These are phyloP conservation scores for Isabelozyma heimii DNA, from an alignment of 805 yeast species.

Conservation along the genomic window DNA sequence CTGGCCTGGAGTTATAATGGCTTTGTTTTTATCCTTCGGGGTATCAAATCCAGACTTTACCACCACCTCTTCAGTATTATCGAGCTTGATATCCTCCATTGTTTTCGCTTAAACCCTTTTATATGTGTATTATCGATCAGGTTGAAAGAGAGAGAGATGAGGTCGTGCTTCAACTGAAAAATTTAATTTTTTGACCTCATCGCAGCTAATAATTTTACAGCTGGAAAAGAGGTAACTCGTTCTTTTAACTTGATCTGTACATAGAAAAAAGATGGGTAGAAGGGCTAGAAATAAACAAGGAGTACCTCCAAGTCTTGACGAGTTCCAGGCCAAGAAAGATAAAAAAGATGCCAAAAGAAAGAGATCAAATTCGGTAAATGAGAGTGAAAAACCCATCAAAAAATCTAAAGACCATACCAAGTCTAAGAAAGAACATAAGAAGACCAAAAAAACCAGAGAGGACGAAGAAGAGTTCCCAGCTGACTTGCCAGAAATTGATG, in stretches of 20 bases:
- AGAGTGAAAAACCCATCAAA: slow-evolving; percentile 17
- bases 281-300: slow-evolving; percentile 91
- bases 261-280: slow-evolving; percentile 70
- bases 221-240: background rate
- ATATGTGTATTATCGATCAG: background rate
- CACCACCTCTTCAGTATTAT: background rate
- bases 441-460: slow-evolving; percentile 16
- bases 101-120: background rate
- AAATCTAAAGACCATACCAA: slow-evolving; percentile 6
- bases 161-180: slow-evolving; percentile 8
- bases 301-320: slow-evolving; percentile 86
- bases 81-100: background rate
- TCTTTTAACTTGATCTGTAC: background rate
- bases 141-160: background rate
- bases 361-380: slow-evolving; percentile 12
- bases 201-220: slow-evolving; percentile 1
- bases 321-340: slow-evolving; percentile 51
- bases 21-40: slow-evolving; percentile 16
- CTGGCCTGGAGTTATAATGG: slow-evolving; percentile 44
- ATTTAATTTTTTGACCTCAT: slow-evolving; percentile 7
- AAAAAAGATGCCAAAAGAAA: slow-evolving; percentile 41
- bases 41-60: background rate
- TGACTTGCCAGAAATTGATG: slow-evolving; percentile 65
- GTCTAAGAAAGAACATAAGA: slow-evolving; percentile 5
- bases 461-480: slow-evolving; percentile 40